Base-by-base conservation (phyloP, 1,284 basidiomycete species). In the Entoloma clypeatum region DNA sequence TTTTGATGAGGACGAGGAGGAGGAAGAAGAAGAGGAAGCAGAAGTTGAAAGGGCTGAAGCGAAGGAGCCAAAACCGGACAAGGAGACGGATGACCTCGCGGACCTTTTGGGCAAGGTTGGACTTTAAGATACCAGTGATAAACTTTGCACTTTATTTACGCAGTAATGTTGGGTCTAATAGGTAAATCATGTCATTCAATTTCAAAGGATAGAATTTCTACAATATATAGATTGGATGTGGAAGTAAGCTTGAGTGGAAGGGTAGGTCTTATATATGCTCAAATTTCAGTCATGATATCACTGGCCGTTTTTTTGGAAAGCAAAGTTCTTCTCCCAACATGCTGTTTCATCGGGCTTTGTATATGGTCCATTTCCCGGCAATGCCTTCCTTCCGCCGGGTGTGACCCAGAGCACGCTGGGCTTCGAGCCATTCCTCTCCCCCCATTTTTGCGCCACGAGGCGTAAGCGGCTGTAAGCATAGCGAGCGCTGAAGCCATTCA, bases 1-100 rank as follows among this genome's bases (percentile, higher is more conserved):
- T 1, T 67, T 68, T 2, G 74, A 91, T 37, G 89, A 91, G 36
- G 86, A 87, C 31, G 85, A 82, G 28, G 81, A 82, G 47, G 79
- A 79, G 51, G 74, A 77, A 30, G 72, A 70, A 3, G 68, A 68
- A 18, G 71, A 70, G 26, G 71, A 69, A 24, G 65, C 29, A n/a
- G 41, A 49, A 39, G 52, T 41, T 9, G 41, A 46, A 14, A 47
- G 70, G 42, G 63, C 68, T 34, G 51, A 53, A 18, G 57, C 56
- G 31, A 52, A 56, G 40, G 56, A 56, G 21, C 46, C 52, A 17
- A 44, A 60, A 7, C 54, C 55, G 14, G 68, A 73, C 39, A 64
- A 64, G 22, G 56, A 57, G 25, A 64, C 74, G 16, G 72, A 76
- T 51, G 67, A 68, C n/a, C 74, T 85, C 23, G 75, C 75, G n/a